These are phyloP conservation scores for Termitomyces heimii DNA, from an alignment of 768 basidiomycete species.

Conservation along the genomic window DNA sequence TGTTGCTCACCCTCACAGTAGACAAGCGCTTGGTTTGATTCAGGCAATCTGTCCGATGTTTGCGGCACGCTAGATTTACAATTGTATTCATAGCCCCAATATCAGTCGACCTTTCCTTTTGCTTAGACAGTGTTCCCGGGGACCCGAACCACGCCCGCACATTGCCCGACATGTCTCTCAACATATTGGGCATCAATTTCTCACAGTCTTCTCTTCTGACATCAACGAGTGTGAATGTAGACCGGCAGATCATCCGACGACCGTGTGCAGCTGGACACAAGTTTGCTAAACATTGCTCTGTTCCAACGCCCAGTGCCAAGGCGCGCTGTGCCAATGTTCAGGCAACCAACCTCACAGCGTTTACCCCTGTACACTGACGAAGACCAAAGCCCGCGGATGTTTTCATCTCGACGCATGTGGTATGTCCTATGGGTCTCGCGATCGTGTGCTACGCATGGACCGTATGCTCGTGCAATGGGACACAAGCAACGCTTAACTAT, in stretches of 20 bases:
- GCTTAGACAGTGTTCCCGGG: not conserved
- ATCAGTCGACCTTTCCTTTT: not conserved
- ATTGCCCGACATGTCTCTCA: not conserved
- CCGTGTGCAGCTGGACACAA: too few species aligned
- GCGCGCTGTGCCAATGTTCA: too few species aligned
- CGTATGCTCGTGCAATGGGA: too few species aligned
- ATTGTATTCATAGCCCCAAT: not conserved
- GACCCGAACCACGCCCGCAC: not conserved
- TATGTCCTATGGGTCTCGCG: too few species aligned
- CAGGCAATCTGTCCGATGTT: not conserved
- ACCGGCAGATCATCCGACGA: not conserved
- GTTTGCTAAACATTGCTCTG: too few species aligned
- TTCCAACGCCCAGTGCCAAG: too few species aligned
- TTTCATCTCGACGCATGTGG: too few species aligned
- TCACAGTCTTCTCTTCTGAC: not conserved
- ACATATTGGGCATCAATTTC: not conserved
- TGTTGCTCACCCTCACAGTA: not conserved
- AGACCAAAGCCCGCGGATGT: too few species aligned
- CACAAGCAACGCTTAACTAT: too few species aligned
- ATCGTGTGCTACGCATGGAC: too few species aligned
- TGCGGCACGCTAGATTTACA: not conserved
- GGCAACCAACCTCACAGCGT: too few species aligned
- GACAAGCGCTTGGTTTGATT: not conserved
- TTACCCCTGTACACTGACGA: too few species aligned
- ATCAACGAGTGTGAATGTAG: not conserved